phyloP scores from a whole-genome alignment of 192 early-diverging fungal genomes.

The Dissophora ornata region DNA sequence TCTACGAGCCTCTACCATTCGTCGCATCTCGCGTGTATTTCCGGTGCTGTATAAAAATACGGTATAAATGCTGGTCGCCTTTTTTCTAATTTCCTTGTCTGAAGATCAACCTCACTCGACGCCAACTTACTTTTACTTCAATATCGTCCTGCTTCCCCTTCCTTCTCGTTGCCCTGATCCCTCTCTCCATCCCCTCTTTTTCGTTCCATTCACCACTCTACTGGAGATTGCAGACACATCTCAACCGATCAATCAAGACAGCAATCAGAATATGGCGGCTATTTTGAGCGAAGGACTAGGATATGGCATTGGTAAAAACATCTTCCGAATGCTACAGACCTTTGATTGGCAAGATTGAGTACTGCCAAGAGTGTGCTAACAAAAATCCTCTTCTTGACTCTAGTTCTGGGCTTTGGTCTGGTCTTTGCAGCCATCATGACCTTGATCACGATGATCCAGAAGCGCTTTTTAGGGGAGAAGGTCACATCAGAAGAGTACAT shows the following conservation, averaged over 20 bases:
- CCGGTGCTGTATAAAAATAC: too few species aligned
- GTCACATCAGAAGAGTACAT: slow-evolving; percentile 76
- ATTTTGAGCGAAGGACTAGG: slow-evolving; percentile 46
- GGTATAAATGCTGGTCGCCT: too few species aligned
- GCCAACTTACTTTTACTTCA: too few species aligned
- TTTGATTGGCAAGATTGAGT: too few species aligned
- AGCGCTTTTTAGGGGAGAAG: slow-evolving; percentile 72
- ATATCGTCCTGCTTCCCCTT: neutral
- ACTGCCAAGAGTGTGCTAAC: too few species aligned
- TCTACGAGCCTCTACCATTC: too few species aligned
- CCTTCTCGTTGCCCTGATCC: slow-evolving; percentile 2
- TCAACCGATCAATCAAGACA: too few species aligned
- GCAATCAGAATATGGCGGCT: slow-evolving; percentile 3
- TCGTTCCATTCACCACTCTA: neutral
- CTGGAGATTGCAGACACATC: too few species aligned
- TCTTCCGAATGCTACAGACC: too few species aligned
- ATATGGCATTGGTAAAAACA: slow-evolving; percentile 57
- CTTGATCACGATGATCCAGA: slow-evolving; percentile 69
- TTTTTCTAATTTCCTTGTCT: too few species aligned
- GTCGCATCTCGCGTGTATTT: too few species aligned
- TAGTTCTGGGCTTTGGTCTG: slow-evolving; percentile 58
- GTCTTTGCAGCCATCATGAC: slow-evolving; percentile 74
- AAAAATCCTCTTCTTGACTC: neutral
- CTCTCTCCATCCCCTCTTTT: neutral
- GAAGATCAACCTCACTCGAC: too few species aligned